phyloP scores from a whole-genome alignment of 2,329 filamentous ascomycete genomes.

The Fusarium sp. region DNA sequence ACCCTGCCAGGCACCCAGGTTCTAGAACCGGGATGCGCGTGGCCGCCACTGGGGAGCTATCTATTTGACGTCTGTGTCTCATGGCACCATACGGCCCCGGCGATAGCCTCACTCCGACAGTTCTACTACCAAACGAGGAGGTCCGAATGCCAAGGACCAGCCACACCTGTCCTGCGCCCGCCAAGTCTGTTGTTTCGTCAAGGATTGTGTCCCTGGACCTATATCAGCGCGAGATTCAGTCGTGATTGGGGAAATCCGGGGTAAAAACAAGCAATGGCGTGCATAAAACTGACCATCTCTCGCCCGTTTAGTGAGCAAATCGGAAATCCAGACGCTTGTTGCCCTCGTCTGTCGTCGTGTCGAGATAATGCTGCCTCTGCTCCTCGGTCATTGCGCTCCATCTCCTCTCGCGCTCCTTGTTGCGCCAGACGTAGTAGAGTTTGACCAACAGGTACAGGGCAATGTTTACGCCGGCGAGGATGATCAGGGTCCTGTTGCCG shows the following conservation, averaged over 20 bases:
- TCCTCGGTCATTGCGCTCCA: slow-evolving; percentile 29
- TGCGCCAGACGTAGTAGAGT: slow-evolving; percentile 58
- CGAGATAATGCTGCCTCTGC: slow-evolving; percentile 6
- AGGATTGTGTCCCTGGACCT: neutral
- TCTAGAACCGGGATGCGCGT: slow-evolving; percentile 33
- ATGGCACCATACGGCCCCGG: slow-evolving; percentile 34
- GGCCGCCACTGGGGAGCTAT: slow-evolving; percentile 21
- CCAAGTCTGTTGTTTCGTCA: neutral
- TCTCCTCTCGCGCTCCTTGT: slow-evolving; percentile 39
- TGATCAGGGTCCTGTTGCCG: slow-evolving; percentile 59
- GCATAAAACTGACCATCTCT: slow-evolving; percentile 5
- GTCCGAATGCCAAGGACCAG: neutral
- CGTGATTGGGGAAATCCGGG: slow-evolving; percentile 5
- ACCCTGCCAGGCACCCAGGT: slow-evolving; percentile 29
- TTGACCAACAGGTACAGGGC: slow-evolving; percentile 59
- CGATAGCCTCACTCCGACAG: slow-evolving; percentile 36
- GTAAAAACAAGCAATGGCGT: slow-evolving; percentile 11
- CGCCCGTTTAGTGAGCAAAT: slow-evolving; percentile 24
- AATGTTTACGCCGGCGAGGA: slow-evolving; percentile 45
- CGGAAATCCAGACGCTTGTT: slow-evolving; percentile 34
- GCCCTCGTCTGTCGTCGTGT: slow-evolving; percentile 30
- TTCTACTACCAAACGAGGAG: slow-evolving; percentile 15
- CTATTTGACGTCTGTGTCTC: slow-evolving; percentile 30
- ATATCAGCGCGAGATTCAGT: slow-evolving; percentile 8
- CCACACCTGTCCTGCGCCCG: neutral